phyloP scores from a whole-genome alignment of 2,329 filamentous ascomycete genomes.

The Rhynchosporium graminicola region DNA sequence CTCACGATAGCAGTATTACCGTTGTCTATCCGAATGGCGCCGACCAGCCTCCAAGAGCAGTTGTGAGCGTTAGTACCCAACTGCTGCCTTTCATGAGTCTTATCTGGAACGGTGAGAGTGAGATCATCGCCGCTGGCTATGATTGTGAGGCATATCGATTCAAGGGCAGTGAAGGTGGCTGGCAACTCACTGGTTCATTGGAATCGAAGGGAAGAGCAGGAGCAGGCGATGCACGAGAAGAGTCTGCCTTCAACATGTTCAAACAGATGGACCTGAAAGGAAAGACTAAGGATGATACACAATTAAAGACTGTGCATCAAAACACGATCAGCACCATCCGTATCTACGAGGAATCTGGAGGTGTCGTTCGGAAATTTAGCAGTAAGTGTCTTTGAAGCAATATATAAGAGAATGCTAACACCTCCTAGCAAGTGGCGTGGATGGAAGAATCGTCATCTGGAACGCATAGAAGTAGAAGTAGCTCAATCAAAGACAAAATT shows the following conservation, averaged over 20 bases:
- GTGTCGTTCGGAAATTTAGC: conserved; percentile 75
- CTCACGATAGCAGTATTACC: conserved; percentile 95
- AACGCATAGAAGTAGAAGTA: conserved; percentile 50
- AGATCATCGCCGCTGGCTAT: conserved; percentile 94
- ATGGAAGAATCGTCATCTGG: conserved; percentile 82
- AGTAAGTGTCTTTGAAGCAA: conserved; percentile 59
- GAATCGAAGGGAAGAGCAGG: conserved; percentile 62
- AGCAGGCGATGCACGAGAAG: conserved; percentile 66
- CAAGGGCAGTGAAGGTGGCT: conserved; percentile 74
- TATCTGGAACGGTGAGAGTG: conserved; percentile 87
- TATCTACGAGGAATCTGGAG: conserved; percentile 67
- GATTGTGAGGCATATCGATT: conserved; percentile 90
- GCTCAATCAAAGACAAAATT: conserved; percentile 23
- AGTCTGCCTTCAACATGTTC: conserved; percentile 97
- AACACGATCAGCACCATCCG: conserved; percentile 91
- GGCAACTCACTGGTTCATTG: conserved; percentile 80
- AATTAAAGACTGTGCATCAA: conserved; percentile 93
- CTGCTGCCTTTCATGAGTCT: conserved; percentile 89
- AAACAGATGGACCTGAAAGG: conserved; percentile 98
- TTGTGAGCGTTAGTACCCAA: conserved; percentile 87
- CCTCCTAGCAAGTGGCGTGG: conserved; percentile 71
- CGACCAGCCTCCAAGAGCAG: conserved; percentile 86
- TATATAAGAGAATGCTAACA: conserved; percentile 38
- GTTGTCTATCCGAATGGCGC: conserved; percentile 92
- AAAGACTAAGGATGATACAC: conserved; percentile 86